Evolutionary conservation across 495 filamentous ascomycete species (phyloP), one percentile per base, ranked within the genome.

Genomic region (Daldinia decipiens): DNA sequence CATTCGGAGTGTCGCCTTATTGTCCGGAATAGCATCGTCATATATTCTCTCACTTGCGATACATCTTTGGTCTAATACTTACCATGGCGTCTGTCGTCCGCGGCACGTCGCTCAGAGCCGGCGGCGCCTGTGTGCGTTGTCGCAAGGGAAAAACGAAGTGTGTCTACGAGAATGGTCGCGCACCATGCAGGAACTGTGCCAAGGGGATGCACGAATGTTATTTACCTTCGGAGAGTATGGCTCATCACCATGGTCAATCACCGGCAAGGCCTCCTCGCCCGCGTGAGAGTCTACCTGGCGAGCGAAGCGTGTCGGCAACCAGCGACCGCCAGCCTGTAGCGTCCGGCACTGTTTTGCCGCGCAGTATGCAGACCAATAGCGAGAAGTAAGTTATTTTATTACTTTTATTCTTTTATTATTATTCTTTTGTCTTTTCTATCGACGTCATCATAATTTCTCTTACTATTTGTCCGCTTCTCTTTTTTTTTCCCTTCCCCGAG

Each of bases 141-240:
- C 83, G 83, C 64, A 85, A 84, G 72, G 83, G 83, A 77, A 85
- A 85, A 71, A 85, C 83, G 17, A 84, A 84, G 45, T 85, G 83
- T 55, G 82, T 85, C 62, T 85, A 85, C 77, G 82, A 84, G 53
- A 84, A 82, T 68, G 83, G 83, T 52, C 68, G 81, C 40, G 82
- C 83, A 15, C 83, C 83, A 19, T 85, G 83, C 74, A 81, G 81
- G 70, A 85, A 85, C 74, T 85, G 83, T 71, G 81, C 83, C n/a
- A 85, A 85, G 69, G 83, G 83, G 58, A 78, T 84, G 78, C 83
- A 85, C 70, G 83, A 85, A 57, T 85, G 83, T 71, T 85, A 85
- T 71, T 75, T 85, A 3, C 83, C 83, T 19, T 84, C 82, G 11
- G 83, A 85, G 76, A 80, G 78, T 21, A 82, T 83, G 79, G 78